Evolutionary conservation across 2,329 filamentous ascomycete genomes (phyloP).

Genomic region (Arachnomyces sp.): DNA sequence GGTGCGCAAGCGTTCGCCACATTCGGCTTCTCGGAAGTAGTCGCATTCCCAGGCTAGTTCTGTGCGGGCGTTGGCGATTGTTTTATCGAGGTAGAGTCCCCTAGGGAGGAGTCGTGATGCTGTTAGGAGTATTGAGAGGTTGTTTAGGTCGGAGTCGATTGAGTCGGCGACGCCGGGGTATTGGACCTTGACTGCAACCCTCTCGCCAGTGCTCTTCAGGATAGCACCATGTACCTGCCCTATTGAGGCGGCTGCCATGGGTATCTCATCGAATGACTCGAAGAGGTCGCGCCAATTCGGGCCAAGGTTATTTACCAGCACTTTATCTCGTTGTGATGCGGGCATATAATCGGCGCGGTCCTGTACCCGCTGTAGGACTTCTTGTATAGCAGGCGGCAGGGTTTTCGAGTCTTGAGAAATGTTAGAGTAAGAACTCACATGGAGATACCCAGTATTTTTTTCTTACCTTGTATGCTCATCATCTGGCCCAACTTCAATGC

Average conservation of each 20-base stretch:
- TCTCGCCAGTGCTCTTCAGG: conserved; percentile 62
- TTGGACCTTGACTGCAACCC: conserved; percentile 92
- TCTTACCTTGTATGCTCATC: conserved; percentile 78
- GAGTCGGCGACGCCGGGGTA: conserved; percentile 94
- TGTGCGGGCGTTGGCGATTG: conserved; percentile 84
- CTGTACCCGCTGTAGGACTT: conserved; percentile 87
- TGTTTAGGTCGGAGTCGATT: conserved; percentile 93
- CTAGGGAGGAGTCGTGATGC: conserved; percentile 84
- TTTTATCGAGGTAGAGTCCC: conserved; percentile 91
- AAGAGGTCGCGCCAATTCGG: conserved; percentile 78
- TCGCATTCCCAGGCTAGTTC: conserved; percentile 97
- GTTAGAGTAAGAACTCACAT: conserved; percentile 5
- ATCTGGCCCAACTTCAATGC: conserved; percentile 97
- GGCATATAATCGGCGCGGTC: conserved; percentile 98
- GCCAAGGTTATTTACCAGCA: conserved; percentile 71
- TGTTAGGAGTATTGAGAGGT: conserved; percentile 80
- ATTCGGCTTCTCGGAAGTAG: conserved; percentile 80
- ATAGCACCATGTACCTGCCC: conserved; percentile 88
- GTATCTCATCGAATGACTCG: conserved; percentile 75
- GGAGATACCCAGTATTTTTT: background rate
- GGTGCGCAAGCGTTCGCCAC: conserved; percentile 64
- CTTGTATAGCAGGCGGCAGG: conserved; percentile 76
- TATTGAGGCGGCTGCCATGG: conserved; percentile 91
- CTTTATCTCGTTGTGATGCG: conserved; percentile 78
- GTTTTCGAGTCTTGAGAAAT: conserved; percentile 66